Evolutionary conservation across 352 stramenopile species (phyloP), one percentile per base, ranked within the genome.

Genomic region (Globisporangium emineosum): DNA sequence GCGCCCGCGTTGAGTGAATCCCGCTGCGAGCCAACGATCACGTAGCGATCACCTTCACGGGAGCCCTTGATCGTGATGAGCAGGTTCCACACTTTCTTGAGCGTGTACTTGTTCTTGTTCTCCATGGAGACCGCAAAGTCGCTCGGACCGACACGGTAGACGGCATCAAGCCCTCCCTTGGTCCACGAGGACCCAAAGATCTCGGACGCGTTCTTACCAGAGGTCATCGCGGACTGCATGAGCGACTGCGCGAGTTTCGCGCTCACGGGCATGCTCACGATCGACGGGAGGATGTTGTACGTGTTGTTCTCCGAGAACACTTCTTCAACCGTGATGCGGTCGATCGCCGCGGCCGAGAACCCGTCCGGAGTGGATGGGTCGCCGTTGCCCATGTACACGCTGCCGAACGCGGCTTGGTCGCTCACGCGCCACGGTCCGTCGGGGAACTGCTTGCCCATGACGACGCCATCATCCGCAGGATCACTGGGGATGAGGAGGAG

Each of bases 311-410:
- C 63, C 12, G 82, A 92, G 62, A 91, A 94, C 29, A 94, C 72
- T 33, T 92, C 78, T 32, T 94, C 83, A 5, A 88, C 75, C 1
- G 81, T 80, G 65, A 93, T 80, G 40, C 86, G 84, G 55, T 93
- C 85, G 1, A 83, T 71, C 5, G 65, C 71, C 8, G 72, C 71
- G 12, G 67, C 66, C 8, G 82, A 93, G 57, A 89, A 87, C 1
- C 83, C 79, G 59, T 93, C 81, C 1, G 83, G 82, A 21, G 86
- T 89, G 29, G 85, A 90, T 37, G 86, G 86, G 54, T 95, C 86
- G 3, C 84, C 86, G 60, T 93, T 88, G 56, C 86, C 86, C 81
- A 95, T 92, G 80, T 92, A 93, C 5, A 90, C 86, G 30, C 71
- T 91, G 6, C 85, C 83, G 58, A 83, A 93, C 5, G 85, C 73